Percentiles rank a stretch among this genome's conserved stretches.
These are phyloP conservation scores for Nigrospora osmanthi DNA, from an alignment of 2,329 filamentous ascomycete genomes.

Conservation along the genomic window DNA sequence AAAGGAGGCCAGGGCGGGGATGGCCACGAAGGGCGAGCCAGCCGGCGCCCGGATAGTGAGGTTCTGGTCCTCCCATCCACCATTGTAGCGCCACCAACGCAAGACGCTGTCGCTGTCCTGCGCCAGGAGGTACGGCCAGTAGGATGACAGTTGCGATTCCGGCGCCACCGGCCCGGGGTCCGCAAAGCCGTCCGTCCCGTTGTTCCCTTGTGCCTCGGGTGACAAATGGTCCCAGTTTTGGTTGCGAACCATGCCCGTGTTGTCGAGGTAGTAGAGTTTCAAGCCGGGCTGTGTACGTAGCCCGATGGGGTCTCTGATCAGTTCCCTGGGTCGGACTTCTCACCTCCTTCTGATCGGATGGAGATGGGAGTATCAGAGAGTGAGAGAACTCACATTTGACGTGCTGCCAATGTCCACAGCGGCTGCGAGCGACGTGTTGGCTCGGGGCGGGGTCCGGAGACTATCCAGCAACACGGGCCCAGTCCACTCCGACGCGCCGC, in stretches of 20 bases:
- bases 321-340: too few species aligned
- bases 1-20: constrained; percentile 8
- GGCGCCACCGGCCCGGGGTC: background rate
- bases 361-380: too few species aligned
- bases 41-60: constrained; percentile 7
- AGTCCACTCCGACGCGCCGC: background rate
- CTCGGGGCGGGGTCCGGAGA: background rate
- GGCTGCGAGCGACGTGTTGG: constrained; percentile 1
- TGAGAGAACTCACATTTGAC: too few species aligned
- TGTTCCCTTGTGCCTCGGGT: too few species aligned
- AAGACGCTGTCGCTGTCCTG: background rate
- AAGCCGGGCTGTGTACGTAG: too few species aligned
- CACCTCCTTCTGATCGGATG: too few species aligned
- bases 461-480: background rate
- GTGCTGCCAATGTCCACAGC: background rate
- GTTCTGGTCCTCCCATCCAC: constrained; percentile 3
- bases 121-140: constrained; percentile 3
- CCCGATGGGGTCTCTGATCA: too few species aligned
- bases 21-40: constrained; percentile 5
- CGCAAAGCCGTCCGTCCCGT: background rate
- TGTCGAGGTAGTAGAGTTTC: constrained; percentile 2
- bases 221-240: background rate
- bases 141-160: background rate
- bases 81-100: background rate
- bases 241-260: background rate